phyloP scores from a whole-genome alignment of 2,329 filamentous ascomycete genomes.

The Ophiostoma angusticollis region DNA sequence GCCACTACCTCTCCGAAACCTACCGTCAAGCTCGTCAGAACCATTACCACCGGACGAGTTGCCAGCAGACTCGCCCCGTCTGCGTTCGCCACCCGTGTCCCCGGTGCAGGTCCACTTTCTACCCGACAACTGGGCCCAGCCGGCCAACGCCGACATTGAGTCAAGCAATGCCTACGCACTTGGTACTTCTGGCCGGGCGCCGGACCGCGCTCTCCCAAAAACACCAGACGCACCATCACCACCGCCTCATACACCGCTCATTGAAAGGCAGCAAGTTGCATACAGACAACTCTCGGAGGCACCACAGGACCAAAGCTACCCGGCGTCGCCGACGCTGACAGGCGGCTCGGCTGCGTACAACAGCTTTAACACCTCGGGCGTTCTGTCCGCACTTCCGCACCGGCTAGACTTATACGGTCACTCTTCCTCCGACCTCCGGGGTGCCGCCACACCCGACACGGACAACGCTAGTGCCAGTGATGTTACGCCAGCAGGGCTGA shows the following conservation, averaged over 20 bases:
- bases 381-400: too few species aligned
- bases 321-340: constrained; percentile 7
- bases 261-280: constrained; percentile 8
- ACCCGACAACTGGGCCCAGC: constrained; percentile 37
- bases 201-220: constrained; percentile 21
- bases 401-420: too few species aligned
- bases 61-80: constrained; percentile 26
- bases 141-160: constrained; percentile 41
- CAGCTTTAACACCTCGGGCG: too few species aligned
- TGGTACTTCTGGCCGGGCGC: constrained; percentile 1
- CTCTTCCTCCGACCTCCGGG: too few species aligned
- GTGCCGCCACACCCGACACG: constrained; percentile 18
- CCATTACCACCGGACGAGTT: not conserved
- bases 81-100: constrained; percentile 41
- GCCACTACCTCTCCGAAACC: constrained; percentile 23
- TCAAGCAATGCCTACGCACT: constrained; percentile 14
- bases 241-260: constrained; percentile 24
- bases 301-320: not conserved
- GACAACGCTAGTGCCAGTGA: constrained; percentile 24
- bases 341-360: constrained; percentile 2
- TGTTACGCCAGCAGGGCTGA: too few species aligned
- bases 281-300: not conserved
- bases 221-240: constrained; percentile 25
- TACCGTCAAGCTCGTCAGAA: constrained; percentile 22
- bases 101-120: constrained; percentile 44